phyloP scores from a whole-genome alignment of 1,284 basidiomycete species.

The Ceratorhiza oryzae-sativae region DNA sequence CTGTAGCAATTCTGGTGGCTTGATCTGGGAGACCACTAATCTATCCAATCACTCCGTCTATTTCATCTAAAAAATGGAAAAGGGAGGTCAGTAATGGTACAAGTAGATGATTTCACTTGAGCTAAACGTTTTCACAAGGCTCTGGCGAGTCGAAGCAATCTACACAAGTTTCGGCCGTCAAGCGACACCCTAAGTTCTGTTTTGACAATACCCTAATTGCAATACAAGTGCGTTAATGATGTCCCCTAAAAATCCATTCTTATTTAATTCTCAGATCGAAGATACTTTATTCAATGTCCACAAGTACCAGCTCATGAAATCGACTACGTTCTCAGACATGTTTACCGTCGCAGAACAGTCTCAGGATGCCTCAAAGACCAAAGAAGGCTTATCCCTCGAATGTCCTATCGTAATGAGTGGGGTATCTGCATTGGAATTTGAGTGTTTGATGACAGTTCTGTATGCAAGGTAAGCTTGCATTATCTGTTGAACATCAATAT shows the following conservation, averaged over 20 bases:
- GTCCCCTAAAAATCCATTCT: not conserved
- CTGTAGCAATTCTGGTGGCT: too few species aligned
- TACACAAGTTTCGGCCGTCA: not conserved
- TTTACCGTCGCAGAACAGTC: not conserved
- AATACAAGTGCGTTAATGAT: not conserved
- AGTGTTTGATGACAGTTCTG: constrained; percentile 1
- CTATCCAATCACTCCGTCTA: too few species aligned
- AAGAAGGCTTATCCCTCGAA: constrained; percentile 6
- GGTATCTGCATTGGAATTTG: constrained; percentile 17
- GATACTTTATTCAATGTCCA: constrained; percentile 25
- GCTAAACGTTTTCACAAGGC: too few species aligned
- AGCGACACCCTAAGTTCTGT: constrained; percentile 16
- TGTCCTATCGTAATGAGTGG: constrained; percentile 4
- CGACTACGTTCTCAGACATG: constrained; percentile 16
- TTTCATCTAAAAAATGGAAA: too few species aligned
- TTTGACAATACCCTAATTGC: constrained; percentile 9
- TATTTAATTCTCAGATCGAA: not conserved
- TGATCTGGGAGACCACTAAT: too few species aligned
- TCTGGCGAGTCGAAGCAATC: not conserved
- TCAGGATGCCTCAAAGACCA: not conserved
- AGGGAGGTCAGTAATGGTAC: too few species aligned
- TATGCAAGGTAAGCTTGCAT: constrained; percentile 9
- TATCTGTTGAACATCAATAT: not conserved
- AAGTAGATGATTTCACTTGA: not conserved
- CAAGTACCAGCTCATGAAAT: constrained; percentile 23